Evolutionary conservation across 768 basidiomycete species (phyloP), one percentile per base, ranked within the genome.

Genomic region (Rhizopogon vesiculosus): DNA sequence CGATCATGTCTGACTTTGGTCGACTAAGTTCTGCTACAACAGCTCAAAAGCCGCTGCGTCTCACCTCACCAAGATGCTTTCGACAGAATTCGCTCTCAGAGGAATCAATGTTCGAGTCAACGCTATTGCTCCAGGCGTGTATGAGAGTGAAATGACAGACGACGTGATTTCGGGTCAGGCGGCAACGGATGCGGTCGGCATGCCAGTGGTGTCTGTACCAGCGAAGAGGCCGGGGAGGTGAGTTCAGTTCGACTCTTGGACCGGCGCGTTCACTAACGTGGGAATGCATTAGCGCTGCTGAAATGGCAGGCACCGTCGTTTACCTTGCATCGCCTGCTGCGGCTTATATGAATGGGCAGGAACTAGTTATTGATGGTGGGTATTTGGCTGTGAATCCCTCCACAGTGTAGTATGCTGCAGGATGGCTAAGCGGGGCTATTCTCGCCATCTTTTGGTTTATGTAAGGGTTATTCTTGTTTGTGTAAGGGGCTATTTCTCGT

Each of bases 271-370:
- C 45, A 53, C 42, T 56, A 50, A 9, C 56, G 57, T 39, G 39
- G 43, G 45, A 63, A 42, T 51, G 44, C 49, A 33, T 39, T 51
- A 91, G 89, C 42, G 82, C 78, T 1, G 75, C 79, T 57, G 91
- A 92, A 64, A 84, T 91, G 72, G 89, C 87, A 8, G 90, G 86
- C 7, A 88, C 89, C 8, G 89, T 74, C 0, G 77, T 92, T 5
- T 91, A 89, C 66, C 78, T 93, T 5, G 86, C 80, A 7, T 89
- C 89, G 9, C 79, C 74, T 9, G 86, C 88, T 2, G 89, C 87
- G 35, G 82, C 76, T 29, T 92, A 89, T 65, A 82, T 80, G 58
- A 87, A 87, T 58, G 90, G 90, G 12, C 89, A 91, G 64, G 87
- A 91, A 65, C 77, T 93, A 42, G 72, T 84, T 16, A 78, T 91